Evolutionary conservation across 1,284 basidiomycete genomes (phyloP).

Genomic region (Porogramme epimiltina): DNA sequence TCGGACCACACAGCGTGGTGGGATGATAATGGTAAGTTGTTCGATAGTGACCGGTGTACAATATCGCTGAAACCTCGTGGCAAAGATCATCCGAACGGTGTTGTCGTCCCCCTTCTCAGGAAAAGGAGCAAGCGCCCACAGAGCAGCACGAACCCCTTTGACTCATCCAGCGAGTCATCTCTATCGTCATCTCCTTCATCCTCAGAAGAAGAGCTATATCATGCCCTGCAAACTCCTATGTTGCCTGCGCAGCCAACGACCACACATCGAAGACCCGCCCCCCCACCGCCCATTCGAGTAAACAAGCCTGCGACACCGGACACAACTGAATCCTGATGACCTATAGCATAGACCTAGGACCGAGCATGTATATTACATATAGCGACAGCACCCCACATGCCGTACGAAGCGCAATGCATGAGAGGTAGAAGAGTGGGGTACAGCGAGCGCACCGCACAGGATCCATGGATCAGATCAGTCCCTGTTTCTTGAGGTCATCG

Average conservation of each 20-base stretch:
- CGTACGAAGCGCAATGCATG: not conserved
- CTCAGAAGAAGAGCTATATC: conserved; percentile 80
- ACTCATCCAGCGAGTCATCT: conserved; percentile 63
- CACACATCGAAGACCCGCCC: conserved; percentile 27
- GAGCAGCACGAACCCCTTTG: conserved; percentile 62
- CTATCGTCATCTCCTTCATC: conserved; percentile 74
- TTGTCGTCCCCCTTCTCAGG: conserved; percentile 49
- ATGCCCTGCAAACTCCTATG: conserved; percentile 69
- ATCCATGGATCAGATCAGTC: conserved; percentile 59
- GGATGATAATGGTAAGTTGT: conserved; percentile 60
- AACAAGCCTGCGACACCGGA: conserved; percentile 17
- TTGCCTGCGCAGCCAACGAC: conserved; percentile 33
- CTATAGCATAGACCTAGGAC: conserved; percentile 4
- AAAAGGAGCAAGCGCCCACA: conserved; percentile 30
- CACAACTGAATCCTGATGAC: conserved; percentile 4
- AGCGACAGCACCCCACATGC: not conserved
- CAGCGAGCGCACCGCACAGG: not conserved
- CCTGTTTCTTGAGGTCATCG: conserved; percentile 91
- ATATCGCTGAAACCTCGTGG: too few relatives aligned
- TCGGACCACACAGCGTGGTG: conserved; percentile 78
- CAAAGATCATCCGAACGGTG: conserved; percentile 60
- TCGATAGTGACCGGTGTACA: too few relatives aligned
- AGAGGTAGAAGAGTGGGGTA: not conserved
- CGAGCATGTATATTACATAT: conserved; percentile 15
- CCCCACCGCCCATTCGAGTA: conserved; percentile 36